Evolutionary conservation across 192 early-diverging fungal genomes (phyloP).

Genomic region (Thamnidium elegans): DNA sequence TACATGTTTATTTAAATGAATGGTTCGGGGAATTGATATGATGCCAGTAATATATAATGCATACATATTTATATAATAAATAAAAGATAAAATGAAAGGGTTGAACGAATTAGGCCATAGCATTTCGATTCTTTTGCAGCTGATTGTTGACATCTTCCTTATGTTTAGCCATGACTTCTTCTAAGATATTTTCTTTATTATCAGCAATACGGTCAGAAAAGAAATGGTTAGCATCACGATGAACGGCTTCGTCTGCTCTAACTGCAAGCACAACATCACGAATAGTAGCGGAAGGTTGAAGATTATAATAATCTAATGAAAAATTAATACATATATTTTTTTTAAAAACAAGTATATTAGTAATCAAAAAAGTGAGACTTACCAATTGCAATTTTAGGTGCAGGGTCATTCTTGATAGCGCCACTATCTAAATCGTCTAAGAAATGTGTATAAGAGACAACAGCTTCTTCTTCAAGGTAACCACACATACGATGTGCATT

Average conservation of each 20-base stretch:
- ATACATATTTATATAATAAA: no score
- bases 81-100: no score
- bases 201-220: slow-evolving; percentile 67
- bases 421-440: slow-evolving; percentile 72
- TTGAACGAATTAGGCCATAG: no score
- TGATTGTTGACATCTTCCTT: no score
- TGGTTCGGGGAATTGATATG: no score
- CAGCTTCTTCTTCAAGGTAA: slow-evolving; percentile 93
- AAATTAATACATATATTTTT: neutral
- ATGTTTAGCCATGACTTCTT: slow-evolving; percentile 22
- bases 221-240: slow-evolving; percentile 90
- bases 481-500: slow-evolving; percentile 85
- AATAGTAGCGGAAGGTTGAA: slow-evolving; percentile 68
- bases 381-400: slow-evolving; percentile 76
- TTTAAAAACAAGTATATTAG: slow-evolving; percentile 35
- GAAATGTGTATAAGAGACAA: slow-evolving; percentile 87
- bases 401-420: slow-evolving; percentile 62
- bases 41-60: no score
- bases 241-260: slow-evolving; percentile 84
- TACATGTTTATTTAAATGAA: no score
- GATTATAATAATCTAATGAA: slow-evolving; percentile 74
- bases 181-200: slow-evolving; percentile 45
- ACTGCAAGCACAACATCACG: slow-evolving; percentile 86
- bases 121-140: no score
- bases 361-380: slow-evolving; percentile 8